A percentile compares a stretch with the other conserved stretches of the same genome.
Evolutionary conservation across 2,329 filamentous ascomycete genomes (phyloP).

Genomic region (Aspergillus costaricaensis): DNA sequence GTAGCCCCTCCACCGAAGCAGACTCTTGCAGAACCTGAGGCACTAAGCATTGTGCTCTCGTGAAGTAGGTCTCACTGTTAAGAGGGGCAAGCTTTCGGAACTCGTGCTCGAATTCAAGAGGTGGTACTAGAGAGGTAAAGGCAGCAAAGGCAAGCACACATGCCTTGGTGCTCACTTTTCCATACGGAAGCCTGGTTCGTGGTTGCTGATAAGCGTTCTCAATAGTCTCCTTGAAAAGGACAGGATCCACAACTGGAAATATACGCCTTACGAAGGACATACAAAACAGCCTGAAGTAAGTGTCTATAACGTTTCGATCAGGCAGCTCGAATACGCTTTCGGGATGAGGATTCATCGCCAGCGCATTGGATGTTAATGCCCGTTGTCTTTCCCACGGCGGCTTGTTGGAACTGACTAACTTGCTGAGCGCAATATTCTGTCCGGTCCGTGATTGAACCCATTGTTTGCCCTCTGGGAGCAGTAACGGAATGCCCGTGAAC

Average conservation of each 20-base stretch:
- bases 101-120: slow-evolving; percentile 17
- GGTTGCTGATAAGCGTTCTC: slow-evolving; percentile 46
- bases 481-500: slow-evolving; percentile 53
- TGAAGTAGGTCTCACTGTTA: slow-evolving; percentile 46
- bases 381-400: slow-evolving; percentile 41
- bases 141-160: slow-evolving; percentile 55
- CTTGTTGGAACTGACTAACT: slow-evolving; percentile 25
- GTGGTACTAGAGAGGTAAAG: slow-evolving; percentile 34
- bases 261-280: slow-evolving; percentile 44
- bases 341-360: slow-evolving; percentile 25
- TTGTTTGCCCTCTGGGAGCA: slow-evolving; percentile 50
- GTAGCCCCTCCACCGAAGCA: slow-evolving; percentile 46
- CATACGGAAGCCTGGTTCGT: slow-evolving; percentile 17
- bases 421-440: slow-evolving; percentile 35
- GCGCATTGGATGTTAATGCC: slow-evolving; percentile 23
- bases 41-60: slow-evolving; percentile 47
- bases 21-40: slow-evolving; percentile 48
- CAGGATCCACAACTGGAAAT: slow-evolving; percentile 53
- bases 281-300: slow-evolving; percentile 35
- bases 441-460: slow-evolving; percentile 54
- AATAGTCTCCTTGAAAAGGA: slow-evolving; percentile 52
- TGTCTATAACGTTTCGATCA: slow-evolving; percentile 31
- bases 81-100: slow-evolving; percentile 23
- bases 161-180: slow-evolving; percentile 43
- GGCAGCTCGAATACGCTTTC: slow-evolving; percentile 40